phyloP scores from a whole-genome alignment of 768 basidiomycete genomes.

The Rhodotorula kratochvilovae region DNA sequence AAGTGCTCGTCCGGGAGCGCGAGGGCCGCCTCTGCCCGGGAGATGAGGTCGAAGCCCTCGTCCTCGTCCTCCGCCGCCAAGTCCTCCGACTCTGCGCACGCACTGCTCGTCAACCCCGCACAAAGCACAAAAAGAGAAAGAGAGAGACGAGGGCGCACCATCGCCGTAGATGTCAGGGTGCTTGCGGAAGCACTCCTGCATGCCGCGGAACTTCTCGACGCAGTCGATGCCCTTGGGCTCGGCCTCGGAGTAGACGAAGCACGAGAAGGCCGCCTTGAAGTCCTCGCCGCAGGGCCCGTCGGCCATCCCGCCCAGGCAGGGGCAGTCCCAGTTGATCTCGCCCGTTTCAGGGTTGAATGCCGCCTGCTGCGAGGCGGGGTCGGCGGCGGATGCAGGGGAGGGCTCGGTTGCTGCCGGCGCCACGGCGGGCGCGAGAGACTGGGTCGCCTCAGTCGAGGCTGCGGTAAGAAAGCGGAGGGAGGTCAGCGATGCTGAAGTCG shows the following conservation, averaged over 20 bases:
- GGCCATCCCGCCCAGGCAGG: constrained; percentile 98
- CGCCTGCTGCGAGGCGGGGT: constrained; percentile 43
- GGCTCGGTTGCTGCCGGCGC: background rate
- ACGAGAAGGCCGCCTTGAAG: constrained; percentile 93
- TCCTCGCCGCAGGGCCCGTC: constrained; percentile 89
- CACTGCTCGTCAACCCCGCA: background rate
- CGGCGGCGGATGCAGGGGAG: background rate
- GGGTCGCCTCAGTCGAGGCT: background rate
- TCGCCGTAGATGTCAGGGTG: constrained; percentile 95
- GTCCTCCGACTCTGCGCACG: constrained; percentile 9
- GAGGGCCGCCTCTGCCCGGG: constrained; percentile 26
- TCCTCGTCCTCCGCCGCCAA: constrained; percentile 28
- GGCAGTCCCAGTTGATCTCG: constrained; percentile 99
- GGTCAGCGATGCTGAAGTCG: background rate
- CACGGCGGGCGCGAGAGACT: background rate
- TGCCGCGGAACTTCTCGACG: constrained; percentile 91
- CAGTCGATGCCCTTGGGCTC: constrained; percentile 98
- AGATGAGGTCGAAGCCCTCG: constrained; percentile 18
- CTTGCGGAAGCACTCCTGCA: constrained; percentile 95
- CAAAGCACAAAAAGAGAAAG: too few species aligned
- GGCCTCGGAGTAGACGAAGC: constrained; percentile 86
- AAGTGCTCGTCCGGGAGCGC: constrained; percentile 28
- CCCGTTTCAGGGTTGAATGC: constrained; percentile 98
- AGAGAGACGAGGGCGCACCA: too few species aligned
- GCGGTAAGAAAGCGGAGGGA: too few species aligned